A percentile compares a stretch with the other conserved stretches of the same genome.
Conservation (phyloP, 2,329 filamentous ascomycete genomes). For the Hypomyces rosellus region DNA sequence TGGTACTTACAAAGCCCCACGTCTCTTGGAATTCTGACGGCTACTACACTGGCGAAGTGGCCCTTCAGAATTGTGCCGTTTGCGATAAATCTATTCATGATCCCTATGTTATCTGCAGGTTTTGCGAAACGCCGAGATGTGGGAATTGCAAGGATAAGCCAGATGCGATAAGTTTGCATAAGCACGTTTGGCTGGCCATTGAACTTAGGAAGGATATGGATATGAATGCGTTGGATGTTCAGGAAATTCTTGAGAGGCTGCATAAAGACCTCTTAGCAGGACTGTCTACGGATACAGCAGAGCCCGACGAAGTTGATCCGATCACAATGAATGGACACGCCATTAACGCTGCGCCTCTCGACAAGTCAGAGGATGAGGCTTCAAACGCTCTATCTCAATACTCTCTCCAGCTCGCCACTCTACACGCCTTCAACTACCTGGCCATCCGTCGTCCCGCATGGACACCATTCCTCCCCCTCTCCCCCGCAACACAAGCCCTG, state of each 20-base stretch:
- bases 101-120: constrained; percentile 4
- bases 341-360: background rate
- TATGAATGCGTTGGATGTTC: constrained; percentile 6
- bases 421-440: constrained; percentile 21
- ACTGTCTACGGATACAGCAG: no score
- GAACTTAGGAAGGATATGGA: constrained; percentile 3
- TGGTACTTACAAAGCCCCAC: constrained; percentile 3
- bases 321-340: background rate
- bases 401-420: constrained; percentile 18
- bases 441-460: constrained; percentile 17
- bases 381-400: background rate
- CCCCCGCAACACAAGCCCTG: constrained; percentile 7
- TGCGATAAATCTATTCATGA: constrained; percentile 4
- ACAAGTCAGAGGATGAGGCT: no score
- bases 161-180: constrained; percentile 2
- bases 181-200: constrained; percentile 2
- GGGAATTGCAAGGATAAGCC: background rate
- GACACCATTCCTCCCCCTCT: constrained; percentile 15
- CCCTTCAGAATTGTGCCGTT: background rate
- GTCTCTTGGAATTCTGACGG: constrained; percentile 4
- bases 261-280: background rate
- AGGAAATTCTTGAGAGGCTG: constrained; percentile 5
- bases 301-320: background rate
- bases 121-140: constrained; percentile 8
- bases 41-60: background rate